Conservation (phyloP, 2,329 filamentous ascomycete genomes). For the Fusarium foetens region DNA sequence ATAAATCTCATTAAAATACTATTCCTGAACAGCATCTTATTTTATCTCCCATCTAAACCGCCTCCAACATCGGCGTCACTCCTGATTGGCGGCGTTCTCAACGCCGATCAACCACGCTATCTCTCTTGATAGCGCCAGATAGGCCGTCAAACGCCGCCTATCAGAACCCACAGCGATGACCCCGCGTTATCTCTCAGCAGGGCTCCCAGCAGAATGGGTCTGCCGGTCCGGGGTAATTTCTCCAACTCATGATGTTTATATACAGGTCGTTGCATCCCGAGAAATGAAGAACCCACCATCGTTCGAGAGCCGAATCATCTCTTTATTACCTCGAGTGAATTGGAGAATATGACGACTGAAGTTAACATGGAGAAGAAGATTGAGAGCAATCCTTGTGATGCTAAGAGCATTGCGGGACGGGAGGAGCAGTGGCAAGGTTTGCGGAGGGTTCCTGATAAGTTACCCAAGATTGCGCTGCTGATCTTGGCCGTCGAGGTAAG, state of each 20-base stretch:
- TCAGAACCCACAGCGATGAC: not conserved
- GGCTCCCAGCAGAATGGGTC: not conserved
- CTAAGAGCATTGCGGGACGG: not conserved
- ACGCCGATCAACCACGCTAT: constrained; percentile 7
- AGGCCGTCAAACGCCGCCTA: constrained; percentile 3
- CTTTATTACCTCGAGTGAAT: fast-evolving
- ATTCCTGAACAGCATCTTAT: not conserved
- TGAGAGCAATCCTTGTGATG: not conserved
- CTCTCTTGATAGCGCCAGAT: not conserved
- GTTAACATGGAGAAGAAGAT: not conserved
- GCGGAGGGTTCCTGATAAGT: constrained; percentile 1
- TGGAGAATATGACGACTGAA: not conserved
- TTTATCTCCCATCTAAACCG: not conserved
- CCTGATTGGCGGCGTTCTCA: constrained; percentile 2
- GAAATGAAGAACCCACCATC: not conserved
- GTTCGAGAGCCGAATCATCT: fast-evolving
- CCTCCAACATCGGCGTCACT: not conserved
- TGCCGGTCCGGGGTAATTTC: not conserved
- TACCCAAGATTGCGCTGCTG: not conserved
- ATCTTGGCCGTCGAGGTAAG: constrained; percentile 6
- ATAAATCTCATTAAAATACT: not conserved
- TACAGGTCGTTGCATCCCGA: not conserved
- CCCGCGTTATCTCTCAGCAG: constrained; percentile 6
- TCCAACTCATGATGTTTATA: not conserved
- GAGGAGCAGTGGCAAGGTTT: constrained; percentile 1